These are phyloP conservation scores for Rhytidhysteron rufulum DNA, from an alignment of 2,329 filamentous ascomycete genomes.

Conservation along the genomic window DNA sequence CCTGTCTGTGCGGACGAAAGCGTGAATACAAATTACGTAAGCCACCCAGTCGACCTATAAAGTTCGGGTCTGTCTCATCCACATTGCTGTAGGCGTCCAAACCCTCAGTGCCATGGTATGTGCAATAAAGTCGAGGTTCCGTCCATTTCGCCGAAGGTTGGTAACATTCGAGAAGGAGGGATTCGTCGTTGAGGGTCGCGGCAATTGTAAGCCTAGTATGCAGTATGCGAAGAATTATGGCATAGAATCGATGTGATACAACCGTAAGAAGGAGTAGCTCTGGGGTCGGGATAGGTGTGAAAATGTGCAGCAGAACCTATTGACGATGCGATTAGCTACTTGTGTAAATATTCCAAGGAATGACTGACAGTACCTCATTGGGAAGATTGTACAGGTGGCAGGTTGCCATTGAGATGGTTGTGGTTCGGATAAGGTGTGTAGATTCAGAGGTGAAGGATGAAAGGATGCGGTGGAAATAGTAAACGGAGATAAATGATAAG, in stretches of 20 bases:
- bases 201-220: conserved; percentile 61
- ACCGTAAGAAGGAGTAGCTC: conserved; percentile 51
- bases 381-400: conserved; percentile 34
- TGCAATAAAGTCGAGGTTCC: conserved; percentile 66
- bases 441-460: conserved; percentile 1
- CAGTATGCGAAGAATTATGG: conserved; percentile 59
- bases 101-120: conserved; percentile 61
- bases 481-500: conserved; percentile 20
- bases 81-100: conserved; percentile 45
- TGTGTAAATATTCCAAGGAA: not conserved
- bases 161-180: conserved; percentile 74
- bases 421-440: not conserved
- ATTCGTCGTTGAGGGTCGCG: conserved; percentile 57
- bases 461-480: conserved; percentile 15
- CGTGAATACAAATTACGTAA: conserved; percentile 63
- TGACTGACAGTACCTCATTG: conserved; percentile 27
- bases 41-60: conserved; percentile 39
- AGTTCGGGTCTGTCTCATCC: conserved; percentile 18
- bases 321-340: conserved; percentile 6
- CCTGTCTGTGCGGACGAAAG: conserved; percentile 62
- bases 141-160: conserved; percentile 66
- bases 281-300: conserved; percentile 39
- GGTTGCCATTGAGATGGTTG: conserved; percentile 15
- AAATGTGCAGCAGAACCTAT: conserved; percentile 42
- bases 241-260: conserved; percentile 62